A percentile compares a stretch with the other conserved stretches of the same genome.
These are phyloP conservation scores for Cucumis melo DNA, from an alignment of 306 rosid species.

Conservation along the genomic window DNA sequence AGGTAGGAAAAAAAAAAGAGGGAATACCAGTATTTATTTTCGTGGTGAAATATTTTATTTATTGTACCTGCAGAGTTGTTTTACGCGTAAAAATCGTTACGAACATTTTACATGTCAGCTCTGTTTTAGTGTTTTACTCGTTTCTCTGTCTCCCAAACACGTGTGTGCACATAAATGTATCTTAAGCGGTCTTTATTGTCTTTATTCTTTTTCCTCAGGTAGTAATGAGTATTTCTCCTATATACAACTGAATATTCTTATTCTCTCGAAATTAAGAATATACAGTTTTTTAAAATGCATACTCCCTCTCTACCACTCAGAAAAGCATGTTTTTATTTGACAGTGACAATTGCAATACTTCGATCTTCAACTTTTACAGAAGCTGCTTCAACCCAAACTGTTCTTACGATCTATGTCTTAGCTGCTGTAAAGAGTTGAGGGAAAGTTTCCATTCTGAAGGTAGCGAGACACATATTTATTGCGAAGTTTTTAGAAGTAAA, in stretches of 20 bases:
- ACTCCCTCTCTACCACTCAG: neutral
- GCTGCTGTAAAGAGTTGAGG: slow-evolving; percentile 43
- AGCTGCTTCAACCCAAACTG: slow-evolving; percentile 36
- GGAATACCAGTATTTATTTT: neutral
- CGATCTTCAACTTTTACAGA: slow-evolving; percentile 36
- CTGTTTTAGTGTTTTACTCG: neutral
- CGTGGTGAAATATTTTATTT: neutral
- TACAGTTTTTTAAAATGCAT: neutral
- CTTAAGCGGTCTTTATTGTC: neutral
- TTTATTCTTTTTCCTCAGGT: neutral
- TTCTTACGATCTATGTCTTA: slow-evolving; percentile 45
- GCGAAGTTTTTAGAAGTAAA: slow-evolving; percentile 13
- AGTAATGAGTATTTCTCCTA: neutral
- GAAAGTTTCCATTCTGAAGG: slow-evolving; percentile 19
- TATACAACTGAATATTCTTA: neutral
- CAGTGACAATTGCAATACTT: slow-evolving; percentile 48
- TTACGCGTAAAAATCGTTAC: neutral
- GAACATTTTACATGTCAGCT: neutral
- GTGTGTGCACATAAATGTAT: neutral
- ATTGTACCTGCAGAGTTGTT: neutral
- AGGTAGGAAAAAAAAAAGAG: neutral
- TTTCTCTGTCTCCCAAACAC: neutral
- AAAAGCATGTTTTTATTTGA: neutral
- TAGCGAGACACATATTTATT: slow-evolving; percentile 3
- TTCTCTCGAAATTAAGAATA: neutral